Base-by-base conservation (phyloP, 192 early-diverging fungal species). In the Coemansia sp. region DNA sequence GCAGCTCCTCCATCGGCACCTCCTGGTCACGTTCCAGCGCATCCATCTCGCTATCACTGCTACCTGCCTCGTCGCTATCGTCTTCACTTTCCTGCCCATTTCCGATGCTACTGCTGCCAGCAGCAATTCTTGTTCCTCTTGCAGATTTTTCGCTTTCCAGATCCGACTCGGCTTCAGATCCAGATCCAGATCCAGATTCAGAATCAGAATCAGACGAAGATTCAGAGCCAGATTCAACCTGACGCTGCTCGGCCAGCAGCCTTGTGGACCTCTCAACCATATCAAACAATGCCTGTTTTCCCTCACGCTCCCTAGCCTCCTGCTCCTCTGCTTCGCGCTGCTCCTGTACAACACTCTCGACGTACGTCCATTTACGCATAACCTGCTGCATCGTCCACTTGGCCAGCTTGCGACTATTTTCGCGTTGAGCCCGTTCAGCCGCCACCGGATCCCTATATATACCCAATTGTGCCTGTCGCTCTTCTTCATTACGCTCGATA, bases 201-300 rank as follows among this genome's bases (percentile, higher is more conserved):
- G 68, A 65, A 5, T 20, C 16, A 28, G 34, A 32, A n/a, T 61
- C 66, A 10, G 64, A 38, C 63, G 3, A 8, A 38, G 48, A 28
- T 31, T 51, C 70, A 31, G 54, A 36, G 28, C n/a, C 58, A 5
- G 68, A 63, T 7, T 20, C 22, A 29, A 28, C 48, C 61, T 10
- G 60, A 30, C 66, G 85, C 69, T 87, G 85, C 29, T 84, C 89
- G 12, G 75, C 87, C 14, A 93, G 59, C 56, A 91, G 84, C 40
- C 85, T 86, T 14, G 87, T 87, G 1, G 90, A 91, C 18, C 90
- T 89, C 56, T 92, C 87, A 31, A 93, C 63, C 66, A 93, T 91
- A 31, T 82, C 74, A 59, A 91, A 85, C 63, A 93, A 60, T 63
- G 87, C 86, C n/a, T 81, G 83, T 56, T 87, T 88, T 1, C 88